These are phyloP conservation scores for Acacia pycnantha DNA, from an alignment of 331 rosid species.

Conservation along the genomic window DNA sequence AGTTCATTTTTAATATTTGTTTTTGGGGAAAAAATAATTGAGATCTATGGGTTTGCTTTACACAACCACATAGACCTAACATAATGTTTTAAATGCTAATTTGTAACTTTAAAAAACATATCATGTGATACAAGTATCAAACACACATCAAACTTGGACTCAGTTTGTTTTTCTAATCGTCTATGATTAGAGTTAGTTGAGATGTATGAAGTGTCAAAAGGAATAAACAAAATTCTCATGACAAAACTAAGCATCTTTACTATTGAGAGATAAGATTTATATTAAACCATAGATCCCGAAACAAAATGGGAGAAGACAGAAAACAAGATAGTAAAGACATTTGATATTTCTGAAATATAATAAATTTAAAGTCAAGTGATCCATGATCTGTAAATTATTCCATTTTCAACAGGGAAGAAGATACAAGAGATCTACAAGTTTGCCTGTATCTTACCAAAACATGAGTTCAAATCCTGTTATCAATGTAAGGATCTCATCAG, in stretches of 20 bases:
- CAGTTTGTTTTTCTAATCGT: neutral
- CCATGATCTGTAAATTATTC: neutral
- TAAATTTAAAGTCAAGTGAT: neutral
- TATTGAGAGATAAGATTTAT: neutral
- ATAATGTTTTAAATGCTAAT: neutral
- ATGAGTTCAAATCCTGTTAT: neutral
- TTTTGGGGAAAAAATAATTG: neutral
- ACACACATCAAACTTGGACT: neutral
- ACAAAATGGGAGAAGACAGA: neutral
- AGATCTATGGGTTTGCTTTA: constrained; percentile 8
- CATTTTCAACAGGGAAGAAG: neutral
- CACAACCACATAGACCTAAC: neutral
- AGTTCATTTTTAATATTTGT: neutral
- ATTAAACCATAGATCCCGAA: neutral
- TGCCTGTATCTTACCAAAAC: neutral
- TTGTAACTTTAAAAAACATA: neutral
- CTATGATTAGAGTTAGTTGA: neutral
- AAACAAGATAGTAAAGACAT: neutral
- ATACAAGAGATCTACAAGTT: neutral
- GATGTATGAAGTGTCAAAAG: neutral
- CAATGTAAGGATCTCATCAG: neutral
- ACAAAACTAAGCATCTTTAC: neutral
- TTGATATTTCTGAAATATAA: neutral
- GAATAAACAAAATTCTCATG: neutral
- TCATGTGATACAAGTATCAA: neutral